phyloP scores from a whole-genome alignment of 2,329 filamentous ascomycete species.

The Fusarium sarcochroum region DNA sequence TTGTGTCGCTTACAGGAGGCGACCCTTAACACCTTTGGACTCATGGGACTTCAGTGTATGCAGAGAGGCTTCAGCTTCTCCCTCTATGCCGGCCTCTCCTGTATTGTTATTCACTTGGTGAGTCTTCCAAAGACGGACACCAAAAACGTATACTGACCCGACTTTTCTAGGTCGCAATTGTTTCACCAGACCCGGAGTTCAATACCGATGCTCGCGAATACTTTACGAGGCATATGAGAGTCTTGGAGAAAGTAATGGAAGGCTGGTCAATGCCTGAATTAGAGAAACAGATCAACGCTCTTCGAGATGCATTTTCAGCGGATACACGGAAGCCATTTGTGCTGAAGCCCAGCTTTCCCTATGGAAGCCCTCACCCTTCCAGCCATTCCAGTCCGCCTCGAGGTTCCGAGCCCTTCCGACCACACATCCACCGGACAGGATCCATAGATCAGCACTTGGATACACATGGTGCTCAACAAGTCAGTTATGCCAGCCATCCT shows the following conservation, averaged over 20 bases:
- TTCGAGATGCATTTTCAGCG: slow-evolving; percentile 92
- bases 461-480: slow-evolving; percentile 67
- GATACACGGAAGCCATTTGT: slow-evolving; percentile 89
- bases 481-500: slow-evolving; percentile 78
- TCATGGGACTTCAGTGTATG: slow-evolving; percentile 90
- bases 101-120: slow-evolving; percentile 93
- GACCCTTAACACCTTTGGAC: slow-evolving; percentile 80
- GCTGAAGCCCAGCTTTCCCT: slow-evolving; percentile 88
- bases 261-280: slow-evolving; percentile 92
- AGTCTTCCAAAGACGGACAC: slow-evolving; percentile 51
- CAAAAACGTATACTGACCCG: slow-evolving; percentile 12
- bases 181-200: slow-evolving; percentile 90
- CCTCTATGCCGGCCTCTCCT: slow-evolving; percentile 92
- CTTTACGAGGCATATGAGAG: slow-evolving; percentile 93
- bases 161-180: slow-evolving; percentile 81
- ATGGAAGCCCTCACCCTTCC: slow-evolving; percentile 80
- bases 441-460: slow-evolving; percentile 70
- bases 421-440: slow-evolving; percentile 60
- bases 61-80: slow-evolving; percentile 94
- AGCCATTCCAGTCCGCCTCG: slow-evolving; percentile 74
- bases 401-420: slow-evolving; percentile 65
- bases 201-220: slow-evolving; percentile 88
- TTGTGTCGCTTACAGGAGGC: slow-evolving; percentile 91
- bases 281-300: slow-evolving; percentile 88
- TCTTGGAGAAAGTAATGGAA: slow-evolving; percentile 86